These are phyloP conservation scores for Fusarium sp. DNA, from an alignment of 2,329 filamentous ascomycete genomes.

Conservation along the genomic window DNA sequence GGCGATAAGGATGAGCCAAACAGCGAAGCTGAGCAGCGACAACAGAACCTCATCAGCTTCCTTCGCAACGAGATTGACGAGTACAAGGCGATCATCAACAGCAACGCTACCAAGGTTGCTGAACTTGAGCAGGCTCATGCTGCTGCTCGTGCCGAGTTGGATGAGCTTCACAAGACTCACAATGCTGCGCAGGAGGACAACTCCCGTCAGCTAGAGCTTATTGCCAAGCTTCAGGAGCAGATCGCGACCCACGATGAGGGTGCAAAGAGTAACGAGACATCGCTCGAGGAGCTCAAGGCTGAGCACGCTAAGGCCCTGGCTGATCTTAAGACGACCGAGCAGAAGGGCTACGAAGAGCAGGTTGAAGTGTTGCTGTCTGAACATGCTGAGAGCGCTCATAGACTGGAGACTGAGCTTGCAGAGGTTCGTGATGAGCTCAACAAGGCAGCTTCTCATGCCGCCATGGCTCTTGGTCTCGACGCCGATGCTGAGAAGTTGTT, in stretches of 20 bases:
- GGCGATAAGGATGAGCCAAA: slow-evolving; percentile 52
- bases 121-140: slow-evolving; percentile 78
- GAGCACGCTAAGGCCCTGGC: slow-evolving; percentile 61
- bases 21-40: slow-evolving; percentile 60
- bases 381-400: slow-evolving; percentile 64
- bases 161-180: slow-evolving; percentile 70
- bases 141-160: slow-evolving; percentile 72
- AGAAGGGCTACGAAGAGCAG: slow-evolving; percentile 66
- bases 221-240: slow-evolving; percentile 65
- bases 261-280: slow-evolving; percentile 63
- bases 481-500: slow-evolving; percentile 74
- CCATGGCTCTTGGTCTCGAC: slow-evolving; percentile 67
- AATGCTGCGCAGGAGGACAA: slow-evolving; percentile 59
- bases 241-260: slow-evolving; percentile 68
- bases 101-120: slow-evolving; percentile 73
- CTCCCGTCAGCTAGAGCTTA: slow-evolving; percentile 56
- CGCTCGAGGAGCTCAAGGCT: slow-evolving; percentile 58
- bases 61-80: slow-evolving; percentile 81
- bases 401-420: slow-evolving; percentile 69
- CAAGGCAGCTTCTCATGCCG: slow-evolving; percentile 70
- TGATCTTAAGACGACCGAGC: slow-evolving; percentile 58
- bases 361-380: slow-evolving; percentile 67
- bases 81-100: slow-evolving; percentile 78
- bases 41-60: slow-evolving; percentile 66
- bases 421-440: slow-evolving; percentile 73